Base-by-base conservation (phyloP, 2,329 filamentous ascomycete species). In the Clonostachys rhizophaga region DNA sequence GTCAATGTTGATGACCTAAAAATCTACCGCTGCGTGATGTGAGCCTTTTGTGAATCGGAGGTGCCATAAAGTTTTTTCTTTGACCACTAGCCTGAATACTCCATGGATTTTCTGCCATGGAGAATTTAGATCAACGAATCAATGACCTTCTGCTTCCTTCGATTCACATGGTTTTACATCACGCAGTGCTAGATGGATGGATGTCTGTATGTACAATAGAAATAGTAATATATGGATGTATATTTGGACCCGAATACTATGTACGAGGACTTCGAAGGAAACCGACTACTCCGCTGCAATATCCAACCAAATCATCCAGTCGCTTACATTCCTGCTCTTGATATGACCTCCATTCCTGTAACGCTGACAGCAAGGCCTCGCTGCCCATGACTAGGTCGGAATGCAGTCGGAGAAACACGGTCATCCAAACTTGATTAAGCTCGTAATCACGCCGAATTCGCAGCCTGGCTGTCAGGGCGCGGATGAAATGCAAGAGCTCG, bases 391-490 rank as follows among this genome's bases (percentile, higher is more conserved):
- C 66, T 36, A 75, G 52, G 53, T 82, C 78, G 52, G 79, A 79
- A 65, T 97, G 92, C 39, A 96, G 71, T 43, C 85, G 81, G 49
- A 99, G 64, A 59, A 97, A 95, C 2, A 97, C 92, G 3, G 87
- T 85, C 91, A 99, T 97, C 92, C 94, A 99, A 1, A 91, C 90
- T 66, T 97, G 91, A 14, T 90, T 87, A 37, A 99, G 76, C 68
- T 99, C 94, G 65, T 95, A 99, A 65, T 97, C 94, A 43, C 80
- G 81, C 53, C 85, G 83, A 44, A 81, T 73, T 40, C 72, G 68
- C 45, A 97, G 71, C 12, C 87, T 77, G 46, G 72, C 75, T 0
- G 89, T 95, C 47, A 99, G 68, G 2, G 91, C 91, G n/a, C 72
- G 67, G 45, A 97, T 84, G 61, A 99, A 99, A 46, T 83, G 76